Evolutionary conservation across 345 rosid genomes (phyloP), one percentile per base, ranked within the genome.

Genomic region (Gossypium thurberi): DNA sequence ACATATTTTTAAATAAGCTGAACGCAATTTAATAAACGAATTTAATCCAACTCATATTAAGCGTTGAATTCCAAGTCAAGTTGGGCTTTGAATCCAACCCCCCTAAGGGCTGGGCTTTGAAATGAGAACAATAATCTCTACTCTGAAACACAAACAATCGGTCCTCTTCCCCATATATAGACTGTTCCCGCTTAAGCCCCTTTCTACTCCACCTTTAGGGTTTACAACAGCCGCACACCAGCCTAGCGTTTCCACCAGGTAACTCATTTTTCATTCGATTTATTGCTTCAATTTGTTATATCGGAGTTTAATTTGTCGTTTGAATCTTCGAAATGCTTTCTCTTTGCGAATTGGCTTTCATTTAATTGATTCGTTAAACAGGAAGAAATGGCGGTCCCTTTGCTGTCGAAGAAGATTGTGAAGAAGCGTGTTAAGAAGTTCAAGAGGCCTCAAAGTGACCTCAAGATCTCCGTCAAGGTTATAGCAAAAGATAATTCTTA

Each of bases 391-490:
- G 89, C 87, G 1, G 89, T 83, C 59, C 92, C 92, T 46, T 79
- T 84, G 76, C 70, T 85, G 74, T 52, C 76, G 65, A 89, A 89
- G 86, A 89, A 84, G 86, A 81, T 85, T 53, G 84, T 87, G 79
- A 89, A 89, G 93, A 89, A 89, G 89, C 81, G 91, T 26, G 81
- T 74, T 64, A 85, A 87, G 87, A 66, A 85, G 80, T 89, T 89
- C 69, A 87, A 84, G 85, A 82, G 90, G 81, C 89, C 93, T 1
- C 89, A 89, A 73, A 76, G 90, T 61, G 93, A 88, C 76, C 75
- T 89, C n/a, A 85, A 85, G 85, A 51, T 51, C 55, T 51, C 20
- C 55, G 88, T 89, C n/a, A 84, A 85, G 90, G 90, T 59, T 13
- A 21, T 20, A 10, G 1, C 11, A 53, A n/a, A 18, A 56, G 2